phyloP scores from a whole-genome alignment of 1,139 yeast species.

The Pneumocystis jirovecii region DNA sequence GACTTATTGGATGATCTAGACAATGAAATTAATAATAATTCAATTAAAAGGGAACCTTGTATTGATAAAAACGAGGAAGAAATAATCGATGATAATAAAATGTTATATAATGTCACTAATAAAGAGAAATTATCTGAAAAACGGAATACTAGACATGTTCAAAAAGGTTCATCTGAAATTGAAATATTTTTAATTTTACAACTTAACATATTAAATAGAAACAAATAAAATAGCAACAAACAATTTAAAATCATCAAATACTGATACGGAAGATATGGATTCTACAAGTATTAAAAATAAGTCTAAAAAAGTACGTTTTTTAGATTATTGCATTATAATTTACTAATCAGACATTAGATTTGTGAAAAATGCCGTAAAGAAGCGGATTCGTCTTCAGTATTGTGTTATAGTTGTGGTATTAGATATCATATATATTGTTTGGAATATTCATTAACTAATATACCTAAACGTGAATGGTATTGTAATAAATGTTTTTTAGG shows the following conservation, averaged over 20 bases:
- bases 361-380: constrained; percentile 35
- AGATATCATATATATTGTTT: constrained; percentile 55
- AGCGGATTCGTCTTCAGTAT: constrained; percentile 36
- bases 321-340: not conserved
- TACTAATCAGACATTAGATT: constrained; percentile 5
- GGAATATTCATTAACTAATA: constrained; percentile 32
- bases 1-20: not conserved
- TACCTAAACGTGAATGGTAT: constrained; percentile 56
- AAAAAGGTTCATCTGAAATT: not conserved
- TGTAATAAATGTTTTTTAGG: constrained; percentile 75
- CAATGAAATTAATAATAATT: not conserved
- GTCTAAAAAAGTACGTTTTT: not conserved
- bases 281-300: not conserved
- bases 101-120: not conserved
- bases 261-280: not conserved
- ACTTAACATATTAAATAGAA: not conserved
- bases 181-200: not conserved
- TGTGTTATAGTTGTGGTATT: constrained; percentile 64
- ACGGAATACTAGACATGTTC: not conserved
- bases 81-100: not conserved
- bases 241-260: not conserved
- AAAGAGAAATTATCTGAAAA: not conserved
- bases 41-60: not conserved
- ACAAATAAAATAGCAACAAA: not conserved
- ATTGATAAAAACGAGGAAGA: not conserved